Evolutionary conservation across 164 flowering plant species (phyloP).

Genomic region (Umbilicus rupestris): DNA sequence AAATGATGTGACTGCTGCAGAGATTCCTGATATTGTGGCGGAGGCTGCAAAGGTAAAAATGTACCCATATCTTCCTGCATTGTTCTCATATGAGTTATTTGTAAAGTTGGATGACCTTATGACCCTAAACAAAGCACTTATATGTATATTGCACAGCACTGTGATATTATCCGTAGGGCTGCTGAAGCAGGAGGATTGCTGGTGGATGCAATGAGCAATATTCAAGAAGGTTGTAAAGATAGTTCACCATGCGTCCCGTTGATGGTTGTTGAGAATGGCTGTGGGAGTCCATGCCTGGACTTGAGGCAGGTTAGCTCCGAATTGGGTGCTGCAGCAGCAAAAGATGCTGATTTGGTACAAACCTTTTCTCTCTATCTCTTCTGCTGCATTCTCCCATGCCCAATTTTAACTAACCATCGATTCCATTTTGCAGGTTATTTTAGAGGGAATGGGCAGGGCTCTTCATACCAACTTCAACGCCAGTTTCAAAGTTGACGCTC

Average conservation of each 20-base stretch:
- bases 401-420: neutral
- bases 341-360: constrained; percentile 89
- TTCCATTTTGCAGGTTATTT: constrained; percentile 46
- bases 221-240: constrained; percentile 40
- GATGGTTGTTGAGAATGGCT: constrained; percentile 97
- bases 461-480: constrained; percentile 97
- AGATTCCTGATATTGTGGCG: constrained; percentile 94
- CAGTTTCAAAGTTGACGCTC: constrained; percentile 73
- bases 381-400: neutral
- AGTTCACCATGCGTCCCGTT: constrained; percentile 51
- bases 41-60: constrained; percentile 85
- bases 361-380: too few species aligned
- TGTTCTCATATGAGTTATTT: neutral
- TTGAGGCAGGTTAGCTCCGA: constrained; percentile 96
- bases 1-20: constrained; percentile 94
- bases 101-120: neutral
- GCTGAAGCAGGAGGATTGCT: constrained; percentile 94
- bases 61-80: neutral
- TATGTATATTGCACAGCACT: constrained; percentile 46
- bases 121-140: neutral
- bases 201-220: constrained; percentile 80
- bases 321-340: constrained; percentile 90
- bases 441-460: constrained; percentile 99
- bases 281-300: constrained; percentile 97
- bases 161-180: constrained; percentile 88